Evolutionary conservation across 805 yeast genomes (phyloP).

Genomic region (Myxozyma mucilagina): DNA sequence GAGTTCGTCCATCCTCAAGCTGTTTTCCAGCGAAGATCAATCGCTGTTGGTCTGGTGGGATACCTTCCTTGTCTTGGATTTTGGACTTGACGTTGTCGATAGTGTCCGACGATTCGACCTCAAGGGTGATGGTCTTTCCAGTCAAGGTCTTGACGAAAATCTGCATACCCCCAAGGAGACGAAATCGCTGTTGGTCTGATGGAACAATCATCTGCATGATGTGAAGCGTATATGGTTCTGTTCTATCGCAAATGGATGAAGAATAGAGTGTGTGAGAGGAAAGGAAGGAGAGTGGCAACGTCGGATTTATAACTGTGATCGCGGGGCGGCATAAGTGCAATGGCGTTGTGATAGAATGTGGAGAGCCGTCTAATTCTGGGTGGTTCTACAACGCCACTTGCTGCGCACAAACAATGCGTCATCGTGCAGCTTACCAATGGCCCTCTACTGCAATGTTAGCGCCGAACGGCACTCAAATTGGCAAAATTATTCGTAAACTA

Average conservation of each 20-base stretch:
- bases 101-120: slow-evolving; percentile 92
- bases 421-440: background rate
- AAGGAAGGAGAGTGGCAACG: background rate
- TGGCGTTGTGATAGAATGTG: background rate
- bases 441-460: too few species aligned
- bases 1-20: slow-evolving; percentile 91
- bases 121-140: slow-evolving; percentile 86
- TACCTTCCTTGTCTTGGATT: slow-evolving; percentile 95
- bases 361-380: background rate
- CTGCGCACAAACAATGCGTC: background rate
- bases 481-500: too few species aligned
- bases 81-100: slow-evolving; percentile 92
- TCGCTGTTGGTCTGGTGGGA: slow-evolving; percentile 96
- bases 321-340: background rate
- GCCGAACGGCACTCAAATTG: too few species aligned
- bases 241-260: background rate
- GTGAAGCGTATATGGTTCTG: background rate
- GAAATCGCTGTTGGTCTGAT: slow-evolving; percentile 53
- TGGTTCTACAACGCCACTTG: background rate
- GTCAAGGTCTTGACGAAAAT: slow-evolving; percentile 87
- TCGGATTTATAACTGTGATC: background rate
- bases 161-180: slow-evolving; percentile 99
- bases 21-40: slow-evolving; percentile 95
- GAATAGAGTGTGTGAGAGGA: background rate
- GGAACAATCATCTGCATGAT: too few species aligned